Evolutionary conservation across 805 yeast species (phyloP), one percentile per base, ranked within the genome.

Genomic region (Nakazawaea holstii): DNA sequence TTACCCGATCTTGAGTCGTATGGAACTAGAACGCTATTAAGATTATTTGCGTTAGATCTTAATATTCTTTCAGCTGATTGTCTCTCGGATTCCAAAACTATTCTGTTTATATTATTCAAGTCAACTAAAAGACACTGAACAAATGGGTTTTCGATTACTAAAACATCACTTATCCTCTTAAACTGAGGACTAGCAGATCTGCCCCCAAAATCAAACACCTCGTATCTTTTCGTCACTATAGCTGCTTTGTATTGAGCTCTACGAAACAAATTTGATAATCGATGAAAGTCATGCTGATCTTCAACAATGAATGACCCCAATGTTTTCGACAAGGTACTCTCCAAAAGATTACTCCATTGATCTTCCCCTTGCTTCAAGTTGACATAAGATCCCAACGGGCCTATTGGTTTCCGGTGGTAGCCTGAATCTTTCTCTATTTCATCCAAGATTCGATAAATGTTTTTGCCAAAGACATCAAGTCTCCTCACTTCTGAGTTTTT

Each of bases 301-400:
- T 77, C 71, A 1, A 88, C 96, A 32, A 87, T 69, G 62, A 88
- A 89, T 0, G 88, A 70, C 35, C 73, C 79, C 8, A 87, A 61
- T 0, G 77, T 62, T 8, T 67, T 63, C 2, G 72, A 72, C 29
- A 89, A 59, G 7, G 8, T 15, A 1, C 70, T 58, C 55, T 87
- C 95, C 6, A 91, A 59, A 4, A 84, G 62, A 24, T 74, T 74
- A 5, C 73, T 65, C 89, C 89, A 91, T 28, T 67, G 60, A 17
- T 70, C 64, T 55, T 64, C 77, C 8, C 74, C 80, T 1, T 66
- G 60, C 56, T 79, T 84, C 11, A 92, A 67, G 4, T 76, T 69
- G 2, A 89, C 69, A 50, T 67, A 66, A 3, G 70, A 53, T 1
- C 96, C 97, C 2, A 92, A 52, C 0, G 99, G 99, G 0, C 98